Evolutionary conservation across 805 yeast genomes (phyloP), one percentile per base, ranked within the genome.

Genomic region (Soucietia sequanensis): DNA sequence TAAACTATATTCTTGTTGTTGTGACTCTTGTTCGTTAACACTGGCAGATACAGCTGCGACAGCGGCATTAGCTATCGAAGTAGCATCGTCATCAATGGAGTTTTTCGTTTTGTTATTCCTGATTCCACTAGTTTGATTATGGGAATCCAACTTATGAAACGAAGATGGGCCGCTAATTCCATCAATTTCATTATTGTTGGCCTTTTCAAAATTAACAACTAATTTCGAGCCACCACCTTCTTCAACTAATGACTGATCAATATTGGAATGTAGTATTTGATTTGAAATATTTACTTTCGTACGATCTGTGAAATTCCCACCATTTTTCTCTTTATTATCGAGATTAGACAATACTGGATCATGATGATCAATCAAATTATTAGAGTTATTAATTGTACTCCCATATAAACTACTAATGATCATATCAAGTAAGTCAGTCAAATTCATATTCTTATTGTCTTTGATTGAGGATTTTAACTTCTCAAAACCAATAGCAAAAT

Each of bases 401-500:
- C 31, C 31, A 13, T 29, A 28, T 14, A 31, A 19, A 23, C 38
- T 32, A 11, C 45, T 43, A 18, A 51, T 40, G 5, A 52, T 35
- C 13, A 36, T 41, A 9, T 42, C 43, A 11, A 55, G 19, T 12
- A 50, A 38, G 5, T 37, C 41, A 11, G 35, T 39, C 20, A 55
- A 47, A 1, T 37, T 13, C 15, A 44, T 27, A 18, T 39, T 42
- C 27, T 39, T 41, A 31, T 45, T 39, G 36, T 77, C 82, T 34
- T 76, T 68, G 9, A 80, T 60, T 4, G 71, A 60, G 6, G 69
- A 46, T 46, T 75, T 72, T 76, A 82, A 68, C 41, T 72, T 74
- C 37, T 79, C 85, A 50, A 78, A 84, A 28, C 80, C 79, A 11
- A 70, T 65, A 41, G 71, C 70, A 41, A 84, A 70, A 56, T 85